Conservation (phyloP, 768 basidiomycete species). For the Fistulinella prunicolor region DNA sequence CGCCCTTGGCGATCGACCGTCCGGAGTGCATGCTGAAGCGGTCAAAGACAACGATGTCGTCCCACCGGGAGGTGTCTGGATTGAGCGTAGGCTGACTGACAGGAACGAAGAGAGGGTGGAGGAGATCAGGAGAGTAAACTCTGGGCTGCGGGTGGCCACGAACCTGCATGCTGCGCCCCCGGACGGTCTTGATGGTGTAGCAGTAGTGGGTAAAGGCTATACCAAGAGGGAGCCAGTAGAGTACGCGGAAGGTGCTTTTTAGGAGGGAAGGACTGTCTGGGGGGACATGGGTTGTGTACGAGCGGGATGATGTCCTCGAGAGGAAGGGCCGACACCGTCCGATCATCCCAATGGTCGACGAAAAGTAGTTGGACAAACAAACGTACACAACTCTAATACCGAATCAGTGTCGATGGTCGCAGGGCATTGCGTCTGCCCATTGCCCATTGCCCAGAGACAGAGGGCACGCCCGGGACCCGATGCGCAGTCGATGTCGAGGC, state of each 20-base stretch:
- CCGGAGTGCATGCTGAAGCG: constrained; percentile 40
- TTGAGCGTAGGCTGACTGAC: constrained; percentile 69
- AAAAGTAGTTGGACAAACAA: background rate
- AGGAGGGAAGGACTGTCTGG: background rate
- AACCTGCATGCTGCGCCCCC: constrained; percentile 76
- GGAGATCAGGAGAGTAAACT: background rate
- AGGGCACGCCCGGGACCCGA: background rate
- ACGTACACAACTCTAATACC: background rate
- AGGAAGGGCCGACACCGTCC: too few relatives aligned
- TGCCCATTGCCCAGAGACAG: too few relatives aligned
- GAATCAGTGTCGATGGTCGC: too few relatives aligned
- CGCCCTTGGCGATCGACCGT: constrained; percentile 47
- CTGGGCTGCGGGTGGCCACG: background rate
- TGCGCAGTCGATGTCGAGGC: background rate
- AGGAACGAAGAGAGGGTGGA: constrained; percentile 5
- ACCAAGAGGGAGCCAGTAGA: constrained; percentile 60
- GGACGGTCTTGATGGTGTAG: constrained; percentile 51
- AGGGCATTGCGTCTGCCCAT: too few relatives aligned
- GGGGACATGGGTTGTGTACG: too few relatives aligned
- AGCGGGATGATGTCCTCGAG: too few relatives aligned
- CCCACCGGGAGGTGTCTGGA: constrained; percentile 59
- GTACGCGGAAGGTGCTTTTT: constrained; percentile 17
- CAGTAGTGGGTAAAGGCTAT: constrained; percentile 48
- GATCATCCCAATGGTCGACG: too few relatives aligned
- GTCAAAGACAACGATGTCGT: constrained; percentile 65